Evolutionary conservation across 2,329 filamentous ascomycete species (phyloP).

Genomic region (Gnomoniopsis sp.): DNA sequence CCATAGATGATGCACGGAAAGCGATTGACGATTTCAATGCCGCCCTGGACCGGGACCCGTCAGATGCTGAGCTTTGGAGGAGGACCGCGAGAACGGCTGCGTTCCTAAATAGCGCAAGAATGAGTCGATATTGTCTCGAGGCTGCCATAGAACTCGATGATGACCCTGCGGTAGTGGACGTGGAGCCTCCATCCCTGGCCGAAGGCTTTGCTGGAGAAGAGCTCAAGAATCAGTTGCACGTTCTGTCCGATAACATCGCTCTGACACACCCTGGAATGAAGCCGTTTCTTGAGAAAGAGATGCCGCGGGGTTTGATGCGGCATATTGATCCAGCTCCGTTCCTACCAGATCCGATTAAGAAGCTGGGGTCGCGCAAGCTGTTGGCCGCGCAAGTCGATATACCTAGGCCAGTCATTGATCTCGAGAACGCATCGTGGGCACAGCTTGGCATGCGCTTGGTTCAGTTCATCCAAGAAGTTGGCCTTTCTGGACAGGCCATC

Average conservation of each 20-base stretch:
- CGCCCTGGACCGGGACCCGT: constrained; percentile 62
- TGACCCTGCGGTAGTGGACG: constrained; percentile 59
- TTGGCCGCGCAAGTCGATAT: constrained; percentile 18
- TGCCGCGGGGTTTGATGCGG: constrained; percentile 49
- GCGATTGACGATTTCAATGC: constrained; percentile 55
- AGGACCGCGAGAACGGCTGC: constrained; percentile 55
- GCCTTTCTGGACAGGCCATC: constrained; percentile 32
- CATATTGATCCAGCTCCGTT: constrained; percentile 61
- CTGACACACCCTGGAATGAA: constrained; percentile 59
- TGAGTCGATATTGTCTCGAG: constrained; percentile 61
- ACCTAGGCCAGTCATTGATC: constrained; percentile 26
- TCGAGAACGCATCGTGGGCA: constrained; percentile 37
- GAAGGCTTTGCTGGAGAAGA: constrained; percentile 63
- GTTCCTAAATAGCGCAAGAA: constrained; percentile 53
- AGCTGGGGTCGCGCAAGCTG: constrained; percentile 30
- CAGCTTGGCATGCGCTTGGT: constrained; percentile 40
- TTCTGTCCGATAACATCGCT: constrained; percentile 53
- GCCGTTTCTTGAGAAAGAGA: constrained; percentile 50
- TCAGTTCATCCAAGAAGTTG: constrained; percentile 30
- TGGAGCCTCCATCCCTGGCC: constrained; percentile 60
- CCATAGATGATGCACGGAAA: constrained; percentile 36
- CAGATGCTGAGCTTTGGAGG: constrained; percentile 65
- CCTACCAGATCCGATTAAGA: constrained; percentile 49
- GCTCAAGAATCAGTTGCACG: constrained; percentile 51
- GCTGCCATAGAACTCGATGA: constrained; percentile 66